Base-by-base conservation (phyloP, 176 grass and related monocot species). In the Echinochloa phyllopogon region DNA sequence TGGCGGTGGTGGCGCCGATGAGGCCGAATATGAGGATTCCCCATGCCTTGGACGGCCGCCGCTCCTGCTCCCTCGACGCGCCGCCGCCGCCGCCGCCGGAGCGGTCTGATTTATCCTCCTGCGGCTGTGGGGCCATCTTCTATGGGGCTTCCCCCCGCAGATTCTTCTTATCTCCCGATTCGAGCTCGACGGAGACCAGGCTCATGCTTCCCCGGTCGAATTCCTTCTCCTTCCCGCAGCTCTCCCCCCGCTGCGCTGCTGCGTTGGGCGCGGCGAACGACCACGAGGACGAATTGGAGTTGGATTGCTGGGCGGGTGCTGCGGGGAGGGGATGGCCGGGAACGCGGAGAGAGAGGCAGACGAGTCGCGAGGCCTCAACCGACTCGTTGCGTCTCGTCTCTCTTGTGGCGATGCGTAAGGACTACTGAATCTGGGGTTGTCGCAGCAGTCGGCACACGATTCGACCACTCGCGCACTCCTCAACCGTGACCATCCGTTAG, bases 1-100 rank as follows among this genome's bases (percentile, higher is more conserved):
- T 90, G 15, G 93, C 92, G 56, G 89, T 89, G 55, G 96, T 87
- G 83, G 84, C 96, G 45, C 96, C 93, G 62, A 99, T 90, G 23
- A 99, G 44, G 82, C 91, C 96, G 84, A 99, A 92, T 42, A 99
- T 71, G 83, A 92, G 81, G 64, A 92, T 42, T 16, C 93, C 91
- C 96, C 96, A 99, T 57, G 93, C 91, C 86, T 86, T 96, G 69
- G 88, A 87, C 36, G 79, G 84, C 13, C 74, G 65, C 40, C 58
- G 74, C 69, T 86, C 89, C 81, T 87, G 87, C 63, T 82, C 79
- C 58, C 38, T 77, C 69, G 78, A 57, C 25, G 76, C 62, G 59
- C 66, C 82, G 79, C 24, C 81, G 79, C n/a, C n/a, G n/a, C 43
- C 38, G 69, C 55, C 81, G 81, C 44, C 47, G 58, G 76, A 75